Conservation (phyloP, 2,329 filamentous ascomycete genomes). For the Fusarium multiceps region DNA sequence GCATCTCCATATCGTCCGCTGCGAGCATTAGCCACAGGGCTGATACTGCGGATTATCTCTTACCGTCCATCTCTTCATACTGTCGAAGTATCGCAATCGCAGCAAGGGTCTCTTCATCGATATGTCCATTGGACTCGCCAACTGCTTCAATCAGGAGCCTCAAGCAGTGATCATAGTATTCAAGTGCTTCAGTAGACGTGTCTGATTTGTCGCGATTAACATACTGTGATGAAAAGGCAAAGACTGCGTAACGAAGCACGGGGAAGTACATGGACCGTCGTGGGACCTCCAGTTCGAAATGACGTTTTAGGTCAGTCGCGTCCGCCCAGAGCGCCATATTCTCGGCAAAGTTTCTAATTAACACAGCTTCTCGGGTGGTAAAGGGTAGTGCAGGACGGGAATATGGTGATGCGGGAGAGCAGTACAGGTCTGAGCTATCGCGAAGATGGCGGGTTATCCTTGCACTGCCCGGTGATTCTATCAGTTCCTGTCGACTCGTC, state of each 20-base stretch:
- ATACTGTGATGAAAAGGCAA: background rate
- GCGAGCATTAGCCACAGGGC: background rate
- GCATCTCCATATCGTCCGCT: slow-evolving; percentile 9
- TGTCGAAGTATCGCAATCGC: slow-evolving; percentile 4
- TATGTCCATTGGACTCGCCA: background rate
- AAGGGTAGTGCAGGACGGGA: background rate
- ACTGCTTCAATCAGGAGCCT: slow-evolving; percentile 1
- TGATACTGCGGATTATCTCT: no score
- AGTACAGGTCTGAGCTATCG: background rate
- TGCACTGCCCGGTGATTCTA: background rate
- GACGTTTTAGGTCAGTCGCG: background rate
- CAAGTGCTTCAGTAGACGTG: background rate
- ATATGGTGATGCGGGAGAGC: background rate
- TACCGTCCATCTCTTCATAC: slow-evolving; percentile 7
- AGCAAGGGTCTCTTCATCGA: background rate
- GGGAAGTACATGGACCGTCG: slow-evolving; percentile 1
- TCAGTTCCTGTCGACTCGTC: background rate
- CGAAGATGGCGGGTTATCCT: background rate
- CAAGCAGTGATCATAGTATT: background rate
- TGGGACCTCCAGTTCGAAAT: background rate
- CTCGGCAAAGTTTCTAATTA: background rate
- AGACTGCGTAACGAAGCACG: background rate
- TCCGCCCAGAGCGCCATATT: slow-evolving; percentile 6
- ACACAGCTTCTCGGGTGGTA: background rate
- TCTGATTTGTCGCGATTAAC: background rate